phyloP scores from a whole-genome alignment of 2,329 filamentous ascomycete genomes.

The Sporothrix globosa region DNA sequence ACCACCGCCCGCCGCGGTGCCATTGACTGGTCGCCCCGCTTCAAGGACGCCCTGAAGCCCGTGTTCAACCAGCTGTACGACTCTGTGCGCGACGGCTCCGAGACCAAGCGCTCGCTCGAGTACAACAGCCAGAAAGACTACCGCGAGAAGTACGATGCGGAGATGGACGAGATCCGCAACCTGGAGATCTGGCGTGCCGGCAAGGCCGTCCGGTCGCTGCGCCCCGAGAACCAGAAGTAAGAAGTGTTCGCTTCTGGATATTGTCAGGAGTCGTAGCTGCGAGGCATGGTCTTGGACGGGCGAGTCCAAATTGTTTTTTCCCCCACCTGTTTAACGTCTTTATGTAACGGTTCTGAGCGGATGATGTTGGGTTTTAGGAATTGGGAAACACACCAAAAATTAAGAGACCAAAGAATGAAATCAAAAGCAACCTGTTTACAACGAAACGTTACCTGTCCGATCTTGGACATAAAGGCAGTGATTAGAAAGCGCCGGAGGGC shows the following conservation, averaged over 20 bases:
- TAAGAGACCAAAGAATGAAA: slow-evolving; percentile 22
- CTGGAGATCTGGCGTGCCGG: slow-evolving; percentile 99
- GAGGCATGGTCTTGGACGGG: neutral
- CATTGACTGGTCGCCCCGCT: slow-evolving; percentile 96
- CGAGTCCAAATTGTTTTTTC: slow-evolving; percentile 2
- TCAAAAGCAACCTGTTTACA: slow-evolving; percentile 5
- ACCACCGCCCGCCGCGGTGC: slow-evolving; percentile 97
- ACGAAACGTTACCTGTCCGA: neutral
- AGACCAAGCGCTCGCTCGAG: slow-evolving; percentile 95
- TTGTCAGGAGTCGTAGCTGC: neutral
- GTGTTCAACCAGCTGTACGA: slow-evolving; percentile 98
- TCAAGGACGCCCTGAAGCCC: slow-evolving; percentile 98
- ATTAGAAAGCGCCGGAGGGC: neutral
- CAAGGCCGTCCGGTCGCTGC: slow-evolving; percentile 90
- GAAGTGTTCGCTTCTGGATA: neutral
- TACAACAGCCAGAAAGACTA: slow-evolving; percentile 97
- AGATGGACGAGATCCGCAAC: slow-evolving; percentile 97
- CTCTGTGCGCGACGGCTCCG: slow-evolving; percentile 83
- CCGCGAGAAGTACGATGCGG: slow-evolving; percentile 94
- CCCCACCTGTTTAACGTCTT: neutral
- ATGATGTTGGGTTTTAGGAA: slow-evolving; percentile 29
- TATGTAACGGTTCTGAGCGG: slow-evolving; percentile 23
- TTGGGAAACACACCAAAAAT: slow-evolving; percentile 23
- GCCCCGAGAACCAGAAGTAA: slow-evolving; percentile 85
- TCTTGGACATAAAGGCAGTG: neutral